These are phyloP conservation scores for Cryomyces antarcticus DNA, from an alignment of 495 filamentous ascomycete species.

Conservation along the genomic window DNA sequence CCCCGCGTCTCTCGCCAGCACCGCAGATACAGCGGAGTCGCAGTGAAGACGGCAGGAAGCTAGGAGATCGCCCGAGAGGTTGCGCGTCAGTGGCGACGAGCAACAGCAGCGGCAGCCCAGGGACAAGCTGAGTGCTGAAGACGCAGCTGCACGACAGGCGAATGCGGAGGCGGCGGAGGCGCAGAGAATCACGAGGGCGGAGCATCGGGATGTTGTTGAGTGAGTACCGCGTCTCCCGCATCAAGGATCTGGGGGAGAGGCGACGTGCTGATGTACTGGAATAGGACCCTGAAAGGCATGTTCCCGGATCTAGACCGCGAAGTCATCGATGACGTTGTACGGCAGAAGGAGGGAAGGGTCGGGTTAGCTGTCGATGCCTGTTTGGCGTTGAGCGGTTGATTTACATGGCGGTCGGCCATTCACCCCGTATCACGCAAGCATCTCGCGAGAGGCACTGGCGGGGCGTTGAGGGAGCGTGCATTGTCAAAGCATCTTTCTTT, in stretches of 20 bases:
- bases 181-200: constrained; percentile 57
- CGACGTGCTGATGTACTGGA: not conserved
- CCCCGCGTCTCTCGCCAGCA: constrained; percentile 37
- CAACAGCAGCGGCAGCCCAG: constrained; percentile 1
- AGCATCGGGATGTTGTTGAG: constrained; percentile 83
- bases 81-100: constrained; percentile 9
- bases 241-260: not conserved
- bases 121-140: constrained; percentile 43
- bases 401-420: too few relatives aligned
- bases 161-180: constrained; percentile 85
- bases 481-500: too few relatives aligned
- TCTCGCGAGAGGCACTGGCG: too few relatives aligned
- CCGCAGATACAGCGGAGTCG: constrained; percentile 22
- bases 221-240: constrained; percentile 7
- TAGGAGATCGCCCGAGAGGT: constrained; percentile 15
- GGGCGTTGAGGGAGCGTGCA: too few relatives aligned
- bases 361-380: constrained; percentile 83
- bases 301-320: constrained; percentile 82
- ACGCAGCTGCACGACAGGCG: constrained; percentile 83
- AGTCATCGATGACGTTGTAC: constrained; percentile 82
- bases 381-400: constrained; percentile 41
- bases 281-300: constrained; percentile 62
- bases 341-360: constrained; percentile 78
- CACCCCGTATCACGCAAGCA: too few relatives aligned
- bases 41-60: constrained; percentile 16